Evolutionary conservation across 768 basidiomycete genomes (phyloP).

Genomic region (Lentinula guzmanii): DNA sequence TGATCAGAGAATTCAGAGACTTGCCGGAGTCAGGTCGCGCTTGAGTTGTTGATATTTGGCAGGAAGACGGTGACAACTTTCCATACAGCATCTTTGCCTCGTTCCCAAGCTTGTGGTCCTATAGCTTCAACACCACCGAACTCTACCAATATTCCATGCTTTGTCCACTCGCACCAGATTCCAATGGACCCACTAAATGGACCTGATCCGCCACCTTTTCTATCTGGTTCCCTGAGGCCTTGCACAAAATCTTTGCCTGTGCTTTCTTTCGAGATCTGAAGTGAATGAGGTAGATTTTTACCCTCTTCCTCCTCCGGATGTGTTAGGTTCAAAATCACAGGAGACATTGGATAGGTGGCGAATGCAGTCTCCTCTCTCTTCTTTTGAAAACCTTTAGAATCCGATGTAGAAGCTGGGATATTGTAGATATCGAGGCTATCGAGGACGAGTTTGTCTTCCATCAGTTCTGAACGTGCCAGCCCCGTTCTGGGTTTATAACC

Average conservation of each 20-base stretch:
- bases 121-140: conserved; percentile 74
- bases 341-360: conserved; percentile 49
- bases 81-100: conserved; percentile 78
- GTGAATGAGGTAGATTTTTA: conserved; percentile 29
- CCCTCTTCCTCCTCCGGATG: conserved; percentile 29
- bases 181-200: conserved; percentile 81
- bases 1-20: neutral
- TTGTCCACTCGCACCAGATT: conserved; percentile 92
- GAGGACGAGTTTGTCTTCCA: conserved; percentile 45
- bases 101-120: conserved; percentile 84
- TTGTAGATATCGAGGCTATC: conserved; percentile 87
- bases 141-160: conserved; percentile 78
- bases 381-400: conserved; percentile 29
- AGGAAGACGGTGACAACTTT: conserved; percentile 63
- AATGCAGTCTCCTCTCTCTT: conserved; percentile 50
- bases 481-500: conserved; percentile 56
- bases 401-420: conserved; percentile 24
- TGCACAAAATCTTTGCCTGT: conserved; percentile 77
- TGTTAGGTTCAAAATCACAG: conserved; percentile 39
- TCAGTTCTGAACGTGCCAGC: conserved; percentile 37
- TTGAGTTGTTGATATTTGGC: conserved; percentile 8
- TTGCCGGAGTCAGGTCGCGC: neutral
- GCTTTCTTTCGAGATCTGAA: conserved; percentile 42
- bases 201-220: conserved; percentile 87
- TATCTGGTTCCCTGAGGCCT: conserved; percentile 75